Conservation (phyloP, 257 asterid genomes). For the Asclepias syriaca region DNA sequence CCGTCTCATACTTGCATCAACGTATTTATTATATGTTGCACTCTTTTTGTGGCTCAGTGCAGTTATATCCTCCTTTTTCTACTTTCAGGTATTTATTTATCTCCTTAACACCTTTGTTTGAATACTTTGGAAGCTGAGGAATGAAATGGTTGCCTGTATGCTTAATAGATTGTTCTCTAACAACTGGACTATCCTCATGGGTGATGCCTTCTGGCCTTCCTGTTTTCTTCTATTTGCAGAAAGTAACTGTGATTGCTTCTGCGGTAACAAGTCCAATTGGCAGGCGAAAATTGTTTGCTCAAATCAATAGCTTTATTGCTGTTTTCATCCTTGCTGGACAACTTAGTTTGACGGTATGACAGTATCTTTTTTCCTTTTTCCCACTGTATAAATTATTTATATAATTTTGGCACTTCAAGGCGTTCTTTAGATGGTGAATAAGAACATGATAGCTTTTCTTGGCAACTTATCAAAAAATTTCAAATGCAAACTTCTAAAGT, state of each 20-base stretch:
- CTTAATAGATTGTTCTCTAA: neutral
- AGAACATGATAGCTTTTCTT: neutral
- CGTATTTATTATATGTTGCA: slow-evolving; percentile 76
- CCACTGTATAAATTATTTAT: neutral
- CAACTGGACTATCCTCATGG: neutral
- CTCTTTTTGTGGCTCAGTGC: slow-evolving; percentile 92
- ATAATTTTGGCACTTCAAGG: neutral
- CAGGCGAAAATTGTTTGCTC: slow-evolving; percentile 82
- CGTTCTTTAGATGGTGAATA: neutral
- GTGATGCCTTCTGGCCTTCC: neutral
- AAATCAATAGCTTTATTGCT: slow-evolving; percentile 93
- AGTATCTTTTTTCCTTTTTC: neutral
- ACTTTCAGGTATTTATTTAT: slow-evolving; percentile 64
- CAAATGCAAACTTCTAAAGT: neutral
- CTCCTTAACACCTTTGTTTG: neutral
- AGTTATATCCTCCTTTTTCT: slow-evolving; percentile 88
- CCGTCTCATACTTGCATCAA: slow-evolving; percentile 72
- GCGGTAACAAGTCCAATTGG: slow-evolving; percentile 69
- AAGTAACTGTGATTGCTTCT: slow-evolving; percentile 84
- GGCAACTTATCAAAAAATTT: too few species aligned
- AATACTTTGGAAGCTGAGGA: neutral
- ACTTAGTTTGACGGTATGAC: slow-evolving; percentile 75
- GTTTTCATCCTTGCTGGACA: slow-evolving; percentile 93
- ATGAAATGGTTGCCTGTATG: neutral
- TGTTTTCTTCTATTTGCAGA: slow-evolving; percentile 47